These are phyloP conservation scores for Neonectria faginata DNA, from an alignment of 2,329 filamentous ascomycete species.

Conservation along the genomic window DNA sequence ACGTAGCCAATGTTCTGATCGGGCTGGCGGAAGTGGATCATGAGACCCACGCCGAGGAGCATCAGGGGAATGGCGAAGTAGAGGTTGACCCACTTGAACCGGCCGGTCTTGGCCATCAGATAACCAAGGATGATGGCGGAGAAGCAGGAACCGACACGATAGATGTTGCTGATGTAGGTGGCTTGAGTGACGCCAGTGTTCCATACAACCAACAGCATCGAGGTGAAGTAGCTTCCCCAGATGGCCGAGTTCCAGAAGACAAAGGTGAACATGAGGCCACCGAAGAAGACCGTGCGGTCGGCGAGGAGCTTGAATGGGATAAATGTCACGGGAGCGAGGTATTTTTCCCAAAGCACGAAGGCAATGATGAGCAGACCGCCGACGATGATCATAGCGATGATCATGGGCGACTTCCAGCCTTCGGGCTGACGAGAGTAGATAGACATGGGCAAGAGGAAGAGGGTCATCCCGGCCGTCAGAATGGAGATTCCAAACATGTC, in stretches of 20 bases:
- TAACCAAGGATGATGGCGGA: constrained; percentile 43
- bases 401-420: constrained; percentile 62
- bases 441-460: constrained; percentile 76
- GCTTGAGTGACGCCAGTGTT: constrained; percentile 50
- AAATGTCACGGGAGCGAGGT: constrained; percentile 66
- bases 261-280: constrained; percentile 52
- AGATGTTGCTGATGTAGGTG: constrained; percentile 55
- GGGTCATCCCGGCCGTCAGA: constrained; percentile 64
- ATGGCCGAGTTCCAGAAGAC: constrained; percentile 52
- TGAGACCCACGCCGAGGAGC: constrained; percentile 66
- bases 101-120: constrained; percentile 58
- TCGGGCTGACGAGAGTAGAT: constrained; percentile 59
- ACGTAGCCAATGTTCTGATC: constrained; percentile 64
- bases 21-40: constrained; percentile 70
- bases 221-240: constrained; percentile 56
- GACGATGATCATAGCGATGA: constrained; percentile 67
- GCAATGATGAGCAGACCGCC: constrained; percentile 67
- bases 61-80: constrained; percentile 65
- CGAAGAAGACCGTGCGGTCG: constrained; percentile 54
- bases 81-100: constrained; percentile 64
- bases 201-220: constrained; percentile 55
- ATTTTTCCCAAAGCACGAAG: constrained; percentile 70
- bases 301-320: constrained; percentile 56
- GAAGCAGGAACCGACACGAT: constrained; percentile 53
- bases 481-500: constrained; percentile 69